Percentiles rank a stretch among this genome's conserved stretches.
These are phyloP conservation scores for Brassica juncea DNA, from an alignment of 345 rosid genomes.

Conservation along the genomic window DNA sequence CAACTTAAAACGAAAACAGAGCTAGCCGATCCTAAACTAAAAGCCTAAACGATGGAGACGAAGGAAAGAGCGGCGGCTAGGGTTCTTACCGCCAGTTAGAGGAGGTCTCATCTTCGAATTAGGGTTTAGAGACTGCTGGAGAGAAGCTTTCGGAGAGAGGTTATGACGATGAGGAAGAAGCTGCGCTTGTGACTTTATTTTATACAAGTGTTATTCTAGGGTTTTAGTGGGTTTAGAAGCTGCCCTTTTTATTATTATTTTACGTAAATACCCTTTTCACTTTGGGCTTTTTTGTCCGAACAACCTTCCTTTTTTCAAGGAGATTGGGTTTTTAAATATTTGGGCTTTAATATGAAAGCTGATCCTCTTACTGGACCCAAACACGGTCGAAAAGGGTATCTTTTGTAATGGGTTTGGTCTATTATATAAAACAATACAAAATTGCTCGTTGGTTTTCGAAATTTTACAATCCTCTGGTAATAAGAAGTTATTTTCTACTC, in stretches of 20 bases:
- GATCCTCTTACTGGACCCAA: background rate
- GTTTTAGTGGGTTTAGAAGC: constrained; percentile 34
- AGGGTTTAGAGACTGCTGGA: background rate
- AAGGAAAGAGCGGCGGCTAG: constrained; percentile 22
- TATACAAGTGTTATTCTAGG: constrained; percentile 37
- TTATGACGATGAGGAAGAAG: background rate
- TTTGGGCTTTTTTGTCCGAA: background rate
- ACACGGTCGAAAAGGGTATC: background rate
- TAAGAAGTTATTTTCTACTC: background rate
- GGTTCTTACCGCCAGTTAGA: constrained; percentile 40
- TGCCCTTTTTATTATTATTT: constrained; percentile 4
- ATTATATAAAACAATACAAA: background rate
- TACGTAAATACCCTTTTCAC: background rate
- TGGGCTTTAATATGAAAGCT: background rate
- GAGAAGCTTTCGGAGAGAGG: background rate
- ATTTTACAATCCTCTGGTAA: background rate
- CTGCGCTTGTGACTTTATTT: constrained; percentile 17
- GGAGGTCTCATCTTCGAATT: constrained; percentile 42
- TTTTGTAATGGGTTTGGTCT: background rate
- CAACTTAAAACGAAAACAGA: background rate
- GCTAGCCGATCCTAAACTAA: background rate
- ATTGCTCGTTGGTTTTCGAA: background rate
- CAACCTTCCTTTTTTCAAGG: background rate
- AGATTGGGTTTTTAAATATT: background rate
- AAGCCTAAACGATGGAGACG: background rate